Evolutionary conservation across 352 stramenopile genomes (phyloP), one percentile per base, ranked within the genome.

Genomic region (Saprolegnia diclina): DNA sequence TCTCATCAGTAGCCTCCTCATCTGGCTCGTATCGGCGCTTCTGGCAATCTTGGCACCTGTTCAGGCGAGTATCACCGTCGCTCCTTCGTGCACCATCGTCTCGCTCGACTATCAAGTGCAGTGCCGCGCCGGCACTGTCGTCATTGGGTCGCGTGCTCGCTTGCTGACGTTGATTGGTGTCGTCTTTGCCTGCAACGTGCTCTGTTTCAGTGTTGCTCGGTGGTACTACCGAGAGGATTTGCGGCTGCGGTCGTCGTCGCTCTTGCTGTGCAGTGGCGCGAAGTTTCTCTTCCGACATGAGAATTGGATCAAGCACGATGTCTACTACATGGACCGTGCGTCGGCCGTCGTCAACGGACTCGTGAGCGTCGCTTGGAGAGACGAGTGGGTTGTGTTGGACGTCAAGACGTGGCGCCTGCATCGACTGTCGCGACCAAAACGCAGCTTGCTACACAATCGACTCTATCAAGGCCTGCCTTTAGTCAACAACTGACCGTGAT

Each of bases 321-420:
- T 66, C 5, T 66, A 56, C 40, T 56, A 54, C 22, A 38, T 66
- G 16, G 59, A 66, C 32, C 40, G 42, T 18, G 59, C 59, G 21
- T 66, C 59, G 10, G 59, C 59, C 5, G 32, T 54, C 26, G 4
- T 66, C 5, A 66, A 66, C 22, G 59, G 59, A 18, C n/a, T 66
- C 5, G 5, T 66, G 56, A 66, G 24, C 13, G 16, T 66, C 18
- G 35, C 35, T 4, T n/a, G 6, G 5, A 9, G 19, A 9, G 6
- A 18, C 24, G 5, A 35, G 16, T 53, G 32, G 59, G 10, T 22
- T 4, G 32, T 44, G 4, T 53, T 66, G 18, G 59, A 66, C 32
- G 19, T 66, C 22, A 66, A 66, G 40, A 44, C 21, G n/a, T 66
- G 59, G 59, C 32, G 59, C 13, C 5, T 66, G 5, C 40, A 53